Conservation (phyloP, 257 asterid genomes). For the Rehmannia glutinosa region DNA sequence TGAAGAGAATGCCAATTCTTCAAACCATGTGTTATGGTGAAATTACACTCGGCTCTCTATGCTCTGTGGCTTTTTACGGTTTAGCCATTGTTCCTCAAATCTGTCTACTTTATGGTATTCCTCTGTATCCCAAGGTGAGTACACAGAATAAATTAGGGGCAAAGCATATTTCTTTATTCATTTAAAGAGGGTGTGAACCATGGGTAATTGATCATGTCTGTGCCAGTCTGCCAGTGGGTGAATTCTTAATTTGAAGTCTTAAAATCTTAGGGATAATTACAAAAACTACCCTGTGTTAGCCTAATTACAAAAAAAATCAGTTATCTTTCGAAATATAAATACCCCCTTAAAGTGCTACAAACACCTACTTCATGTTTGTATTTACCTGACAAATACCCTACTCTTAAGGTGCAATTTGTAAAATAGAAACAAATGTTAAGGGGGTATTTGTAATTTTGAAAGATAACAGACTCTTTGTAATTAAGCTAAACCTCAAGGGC, state of each 20-base stretch:
- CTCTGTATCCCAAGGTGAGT: constrained; percentile 57
- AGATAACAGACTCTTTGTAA: too few species aligned
- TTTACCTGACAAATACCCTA: too few species aligned
- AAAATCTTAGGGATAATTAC: too few species aligned
- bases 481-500: neutral
- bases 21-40: constrained; percentile 67
- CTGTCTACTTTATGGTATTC: constrained; percentile 37
- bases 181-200: constrained; percentile 1
- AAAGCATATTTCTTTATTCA: neutral
- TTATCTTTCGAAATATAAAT: neutral
- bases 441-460: neutral
- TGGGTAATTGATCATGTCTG: too few species aligned
- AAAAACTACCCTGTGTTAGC: too few species aligned
- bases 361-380: neutral
- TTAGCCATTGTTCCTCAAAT: constrained; percentile 34
- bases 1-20: constrained; percentile 47
- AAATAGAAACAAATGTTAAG: neutral
- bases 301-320: neutral
- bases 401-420: neutral
- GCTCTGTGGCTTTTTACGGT: constrained; percentile 19
- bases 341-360: too few species aligned
- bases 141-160: neutral
- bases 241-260: too few species aligned
- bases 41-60: constrained; percentile 46
- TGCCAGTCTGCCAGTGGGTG: too few species aligned